Conservation (phyloP, 2,329 filamentous ascomycete genomes). For the Diaporthe longicolla region DNA sequence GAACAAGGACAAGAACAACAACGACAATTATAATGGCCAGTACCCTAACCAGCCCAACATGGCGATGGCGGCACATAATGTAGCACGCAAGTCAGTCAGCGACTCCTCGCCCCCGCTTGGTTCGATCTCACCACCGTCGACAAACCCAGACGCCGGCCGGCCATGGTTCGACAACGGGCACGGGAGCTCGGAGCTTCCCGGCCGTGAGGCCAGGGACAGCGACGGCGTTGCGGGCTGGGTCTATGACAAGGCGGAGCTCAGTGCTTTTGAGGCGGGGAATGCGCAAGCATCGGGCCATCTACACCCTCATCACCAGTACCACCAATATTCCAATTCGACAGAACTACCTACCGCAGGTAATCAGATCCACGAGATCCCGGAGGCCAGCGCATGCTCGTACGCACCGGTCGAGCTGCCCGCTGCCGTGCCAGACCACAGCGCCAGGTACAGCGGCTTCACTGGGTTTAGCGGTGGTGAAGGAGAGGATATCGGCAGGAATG, state of each 20-base stretch:
- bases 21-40: not conserved
- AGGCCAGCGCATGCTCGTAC: conserved; percentile 14
- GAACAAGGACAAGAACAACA: not conserved
- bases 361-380: conserved; percentile 30
- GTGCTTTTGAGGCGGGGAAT: not conserved
- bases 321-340: conserved; percentile 9
- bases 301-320: conserved; percentile 10
- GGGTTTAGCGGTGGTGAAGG: conserved; percentile 15
- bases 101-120: conserved; percentile 19
- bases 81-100: conserved; percentile 1
- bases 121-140: conserved; percentile 15
- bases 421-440: conserved; percentile 16
- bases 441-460: conserved; percentile 25
- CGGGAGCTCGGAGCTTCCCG: conserved; percentile 27
- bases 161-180: conserved; percentile 23
- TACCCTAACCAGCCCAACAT: conserved; percentile 16
- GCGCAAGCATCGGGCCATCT: not conserved
- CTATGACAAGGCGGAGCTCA: conserved; percentile 13
- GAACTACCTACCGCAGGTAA: conserved; percentile 8
- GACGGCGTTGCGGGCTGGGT: conserved; percentile 16
- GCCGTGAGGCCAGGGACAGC: not conserved
- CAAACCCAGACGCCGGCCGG: conserved; percentile 17
- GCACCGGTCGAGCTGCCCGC: conserved; percentile 23
- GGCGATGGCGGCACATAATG: conserved; percentile 9
- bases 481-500: conserved; percentile 18